Evolutionary conservation across 768 basidiomycete species (phyloP).

Genomic region (Kwoniella mangroviensis): DNA sequence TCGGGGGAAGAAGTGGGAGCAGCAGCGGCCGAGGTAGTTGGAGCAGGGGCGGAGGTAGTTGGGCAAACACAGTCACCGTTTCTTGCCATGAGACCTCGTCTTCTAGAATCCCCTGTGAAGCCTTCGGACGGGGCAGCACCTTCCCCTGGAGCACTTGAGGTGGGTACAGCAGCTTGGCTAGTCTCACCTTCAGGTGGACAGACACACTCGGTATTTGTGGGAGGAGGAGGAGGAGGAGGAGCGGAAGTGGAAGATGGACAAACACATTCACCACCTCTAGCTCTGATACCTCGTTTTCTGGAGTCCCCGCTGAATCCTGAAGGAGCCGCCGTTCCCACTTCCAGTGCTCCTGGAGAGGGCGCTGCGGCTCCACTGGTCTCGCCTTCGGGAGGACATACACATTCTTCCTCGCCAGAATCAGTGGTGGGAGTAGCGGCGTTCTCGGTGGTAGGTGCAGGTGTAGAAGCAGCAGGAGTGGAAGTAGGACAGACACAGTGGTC

Average conservation of each 20-base stretch:
- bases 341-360: neutral
- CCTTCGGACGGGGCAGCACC: slow-evolving; percentile 2
- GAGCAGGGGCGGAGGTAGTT: neutral
- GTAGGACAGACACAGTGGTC: neutral
- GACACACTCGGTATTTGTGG: neutral
- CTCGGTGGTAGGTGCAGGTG: slow-evolving; percentile 3
- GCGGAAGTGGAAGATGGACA: slow-evolving; percentile 5
- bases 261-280: slow-evolving; percentile 8
- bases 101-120: neutral
- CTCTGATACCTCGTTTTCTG: neutral
- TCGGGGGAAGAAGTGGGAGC: neutral
- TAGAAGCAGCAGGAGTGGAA: slow-evolving; percentile 1
- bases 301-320: neutral
- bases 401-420: slow-evolving; percentile 8
- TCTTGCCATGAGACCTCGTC: slow-evolving; percentile 9
- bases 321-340: neutral
- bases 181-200: neutral
- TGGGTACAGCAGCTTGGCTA: slow-evolving; percentile 3
- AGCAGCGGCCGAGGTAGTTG: neutral
- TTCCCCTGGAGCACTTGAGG: slow-evolving; percentile 1
- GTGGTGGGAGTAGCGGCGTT: slow-evolving; percentile 8
- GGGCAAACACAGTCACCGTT: slow-evolving; percentile 21
- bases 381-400: slow-evolving; percentile 8
- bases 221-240: neutral
- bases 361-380: slow-evolving; percentile 4